Evolutionary conservation across 768 basidiomycete species (phyloP).

Genomic region (Kwoniella dejecticola): DNA sequence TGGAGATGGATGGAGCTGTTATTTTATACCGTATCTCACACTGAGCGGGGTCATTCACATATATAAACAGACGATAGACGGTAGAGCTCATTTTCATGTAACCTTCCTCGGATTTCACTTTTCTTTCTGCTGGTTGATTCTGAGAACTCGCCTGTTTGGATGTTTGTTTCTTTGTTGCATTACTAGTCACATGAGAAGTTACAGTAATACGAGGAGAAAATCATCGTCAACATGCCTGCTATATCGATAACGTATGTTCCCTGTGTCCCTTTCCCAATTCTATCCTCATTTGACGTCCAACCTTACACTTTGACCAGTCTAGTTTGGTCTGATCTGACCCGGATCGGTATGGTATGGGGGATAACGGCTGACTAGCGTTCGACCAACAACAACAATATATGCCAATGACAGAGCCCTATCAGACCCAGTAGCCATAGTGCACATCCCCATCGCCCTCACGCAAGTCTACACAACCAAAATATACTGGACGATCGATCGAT

Average conservation of each 20-base stretch:
- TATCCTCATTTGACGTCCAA: background rate
- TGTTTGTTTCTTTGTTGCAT: background rate
- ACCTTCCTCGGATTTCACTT: too few relatives aligned
- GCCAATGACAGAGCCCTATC: constrained; percentile 42
- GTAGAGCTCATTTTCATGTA: too few relatives aligned
- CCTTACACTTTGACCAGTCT: too few relatives aligned
- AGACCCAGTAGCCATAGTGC: constrained; percentile 41
- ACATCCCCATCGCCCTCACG: constrained; percentile 37
- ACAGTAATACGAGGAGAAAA: background rate
- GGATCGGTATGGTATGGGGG: too few relatives aligned
- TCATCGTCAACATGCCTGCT: constrained; percentile 4
- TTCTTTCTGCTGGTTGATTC: too few relatives aligned
- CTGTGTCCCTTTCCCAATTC: too few relatives aligned
- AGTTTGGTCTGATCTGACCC: too few relatives aligned
- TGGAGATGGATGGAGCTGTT: background rate
- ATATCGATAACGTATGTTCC: constrained; percentile 15
- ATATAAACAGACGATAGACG: too few relatives aligned
- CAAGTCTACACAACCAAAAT: constrained; percentile 28
- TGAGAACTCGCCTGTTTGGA: too few relatives aligned
- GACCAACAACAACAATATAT: background rate
- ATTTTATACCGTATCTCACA: too few relatives aligned
- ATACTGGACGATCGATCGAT: constrained; percentile 46
- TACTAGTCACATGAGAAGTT: background rate
- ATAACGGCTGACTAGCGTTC: background rate
- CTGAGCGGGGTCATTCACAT: too few relatives aligned